A percentile compares a stretch with the other conserved stretches of the same genome.
Conservation (phyloP, 106 monocot genomes). For the Dendrobium chrysotoxum region DNA sequence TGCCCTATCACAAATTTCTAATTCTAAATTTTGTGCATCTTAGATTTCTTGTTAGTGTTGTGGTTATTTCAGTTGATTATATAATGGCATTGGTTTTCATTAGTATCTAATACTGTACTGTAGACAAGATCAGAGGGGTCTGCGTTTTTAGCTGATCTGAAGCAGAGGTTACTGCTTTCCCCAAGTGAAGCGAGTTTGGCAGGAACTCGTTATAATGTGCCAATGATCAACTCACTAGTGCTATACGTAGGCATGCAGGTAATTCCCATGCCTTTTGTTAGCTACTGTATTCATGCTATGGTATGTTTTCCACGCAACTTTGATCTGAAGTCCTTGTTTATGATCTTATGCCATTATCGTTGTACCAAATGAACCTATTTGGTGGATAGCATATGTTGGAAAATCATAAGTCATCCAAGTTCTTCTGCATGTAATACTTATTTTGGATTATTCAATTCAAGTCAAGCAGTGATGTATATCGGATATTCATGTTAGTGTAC, state of each 20-base stretch:
- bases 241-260: slow-evolving; percentile 99
- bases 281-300: neutral
- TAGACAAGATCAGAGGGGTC: slow-evolving; percentile 73
- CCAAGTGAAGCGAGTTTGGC: slow-evolving; percentile 48
- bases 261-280: neutral
- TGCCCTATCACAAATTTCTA: neutral
- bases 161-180: slow-evolving; percentile 65
- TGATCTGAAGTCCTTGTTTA: neutral
- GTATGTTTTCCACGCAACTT: neutral
- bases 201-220: slow-evolving; percentile 94
- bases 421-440: neutral
- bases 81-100: neutral
- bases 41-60: neutral
- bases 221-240: slow-evolving; percentile 88
- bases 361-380: neutral
- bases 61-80: neutral
- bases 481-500: too few relatives aligned
- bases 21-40: neutral
- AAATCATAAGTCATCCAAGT: neutral
- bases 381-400: neutral
- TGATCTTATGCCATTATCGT: neutral
- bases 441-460: neutral
- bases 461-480: neutral
- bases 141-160: slow-evolving; percentile 69
- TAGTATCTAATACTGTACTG: neutral